Base-by-base conservation (phyloP, 2,329 filamentous ascomycete genomes). In the Venturia effusa region DNA sequence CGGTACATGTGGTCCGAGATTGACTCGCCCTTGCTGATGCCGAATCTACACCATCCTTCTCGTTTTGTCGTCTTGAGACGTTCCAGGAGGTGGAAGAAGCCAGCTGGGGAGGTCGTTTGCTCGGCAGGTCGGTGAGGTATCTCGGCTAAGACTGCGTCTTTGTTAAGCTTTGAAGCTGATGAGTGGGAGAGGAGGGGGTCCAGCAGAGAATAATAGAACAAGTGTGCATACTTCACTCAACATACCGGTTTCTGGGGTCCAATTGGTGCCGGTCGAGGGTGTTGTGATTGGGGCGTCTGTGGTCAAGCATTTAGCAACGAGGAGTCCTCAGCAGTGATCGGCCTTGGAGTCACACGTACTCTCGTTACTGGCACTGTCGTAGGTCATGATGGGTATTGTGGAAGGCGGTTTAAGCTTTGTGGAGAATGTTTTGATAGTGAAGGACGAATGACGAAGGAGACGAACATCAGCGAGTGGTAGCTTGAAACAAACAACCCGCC, bases 1-100 rank as follows among this genome's bases (percentile, higher is more conserved):
- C 94, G 92, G 78, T 97, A 99, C 94, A 99, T 99, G 82, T 99
- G 94, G 78, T 99, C 94, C 63, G 90, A 84, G 72, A 99, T 97
- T 1, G 91, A 96, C 76, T 99, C 94, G 74, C 90, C 89, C 65
- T 77, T 68, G 64, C 74, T 69, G 68, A 99, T 91, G 45, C 86
- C 86, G 73, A 97, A 97, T 43, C 94, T 85, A 64, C 89, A 85
- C 94, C 94, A 99, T 68, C 94, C 94, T 77, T 97, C 94, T 66
- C 94, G 88, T 76, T 96, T 95, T 66, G 90, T 96, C 8, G 92
- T 97, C 83, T 99, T 99, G 64, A 99, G 84, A 61, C 90, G 88
- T 76, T 96, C 90, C 67, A 99, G 84, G 66, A 97, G 82, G 79
- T 99, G 94, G 77, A 99, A 96, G 80, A 97, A 97, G 40, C 92